These are phyloP conservation scores for Aspergillus versicolor DNA, from an alignment of 2,329 filamentous ascomycete genomes.

Conservation along the genomic window DNA sequence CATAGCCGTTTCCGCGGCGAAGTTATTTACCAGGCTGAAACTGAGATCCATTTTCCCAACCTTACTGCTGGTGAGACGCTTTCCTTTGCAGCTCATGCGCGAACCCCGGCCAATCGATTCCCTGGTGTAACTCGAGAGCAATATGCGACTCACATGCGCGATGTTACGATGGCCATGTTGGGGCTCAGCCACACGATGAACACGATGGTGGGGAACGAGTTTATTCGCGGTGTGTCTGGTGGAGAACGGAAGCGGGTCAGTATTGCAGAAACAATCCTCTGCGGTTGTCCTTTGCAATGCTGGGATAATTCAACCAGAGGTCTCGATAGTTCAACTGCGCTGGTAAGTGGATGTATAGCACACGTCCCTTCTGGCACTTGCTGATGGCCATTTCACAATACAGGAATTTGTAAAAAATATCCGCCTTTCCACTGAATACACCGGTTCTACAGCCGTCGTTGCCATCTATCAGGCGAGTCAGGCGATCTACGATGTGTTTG, in stretches of 20 bases:
- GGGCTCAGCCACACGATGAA: conserved; percentile 54
- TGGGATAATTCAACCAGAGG: conserved; percentile 51
- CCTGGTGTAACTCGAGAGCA: conserved; percentile 45
- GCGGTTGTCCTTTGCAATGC: conserved; percentile 46
- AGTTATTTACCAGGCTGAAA: conserved; percentile 80
- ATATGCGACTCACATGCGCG: conserved; percentile 47
- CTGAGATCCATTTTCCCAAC: conserved; percentile 77
- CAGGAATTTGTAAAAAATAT: conserved; percentile 53
- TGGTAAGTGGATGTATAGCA: conserved; percentile 22
- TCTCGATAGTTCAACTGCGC: conserved; percentile 53
- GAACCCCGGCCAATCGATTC: conserved; percentile 43
- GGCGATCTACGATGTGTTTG: conserved; percentile 58
- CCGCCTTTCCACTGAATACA: conserved; percentile 48
- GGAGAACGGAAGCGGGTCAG: conserved; percentile 60
- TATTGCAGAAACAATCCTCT: conserved; percentile 54
- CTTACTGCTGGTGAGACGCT: conserved; percentile 75
- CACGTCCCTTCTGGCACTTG: not conserved
- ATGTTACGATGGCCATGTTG: conserved; percentile 55
- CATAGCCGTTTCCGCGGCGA: conserved; percentile 76
- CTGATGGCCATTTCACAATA: not conserved
- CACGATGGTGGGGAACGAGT: conserved; percentile 52
- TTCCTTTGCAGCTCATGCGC: conserved; percentile 69
- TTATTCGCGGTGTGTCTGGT: conserved; percentile 60
- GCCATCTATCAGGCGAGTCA: conserved; percentile 54
- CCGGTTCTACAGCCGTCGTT: conserved; percentile 49